Evolutionary conservation across 805 yeast species (phyloP).

Genomic region (Candida incommunis): DNA sequence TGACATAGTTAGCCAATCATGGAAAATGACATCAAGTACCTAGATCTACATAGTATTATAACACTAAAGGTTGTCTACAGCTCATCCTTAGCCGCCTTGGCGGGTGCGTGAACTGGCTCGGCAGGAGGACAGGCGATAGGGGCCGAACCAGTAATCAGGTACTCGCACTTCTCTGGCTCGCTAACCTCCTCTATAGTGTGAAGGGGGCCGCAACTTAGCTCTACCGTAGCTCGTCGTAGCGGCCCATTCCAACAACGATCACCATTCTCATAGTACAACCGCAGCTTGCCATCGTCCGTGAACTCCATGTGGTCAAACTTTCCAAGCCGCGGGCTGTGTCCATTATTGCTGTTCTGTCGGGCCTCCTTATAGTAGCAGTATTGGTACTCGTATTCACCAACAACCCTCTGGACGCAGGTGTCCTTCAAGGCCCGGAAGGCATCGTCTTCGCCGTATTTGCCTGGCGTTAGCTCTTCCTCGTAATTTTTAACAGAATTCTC

Average conservation of each 20-base stretch:
- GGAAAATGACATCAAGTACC: too few species aligned
- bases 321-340: conserved; percentile 40
- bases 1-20: too few species aligned
- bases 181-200: conserved; percentile 47
- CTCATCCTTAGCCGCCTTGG: too few species aligned
- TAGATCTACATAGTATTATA: too few species aligned
- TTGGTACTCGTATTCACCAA: conserved; percentile 61
- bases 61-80: too few species aligned
- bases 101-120: too few species aligned
- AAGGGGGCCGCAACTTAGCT: conserved; percentile 50
- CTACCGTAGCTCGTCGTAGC: conserved; percentile 49
- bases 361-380: conserved; percentile 44
- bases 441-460: conserved; percentile 43
- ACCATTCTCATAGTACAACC: conserved; percentile 41
- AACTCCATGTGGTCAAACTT: conserved; percentile 15
- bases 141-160: conserved; percentile 29
- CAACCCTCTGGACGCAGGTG: conserved; percentile 30
- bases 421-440: conserved; percentile 45
- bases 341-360: conserved; percentile 40
- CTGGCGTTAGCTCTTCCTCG: conserved; percentile 10
- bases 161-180: conserved; percentile 85
- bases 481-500: conserved; percentile 9
- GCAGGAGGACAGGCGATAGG: neutral
- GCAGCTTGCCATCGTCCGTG: conserved; percentile 18
- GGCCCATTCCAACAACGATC: conserved; percentile 95